Evolutionary conservation across 257 asterid species (phyloP), one percentile per base, ranked within the genome.

Genomic region (Salvia rosmarinus): DNA sequence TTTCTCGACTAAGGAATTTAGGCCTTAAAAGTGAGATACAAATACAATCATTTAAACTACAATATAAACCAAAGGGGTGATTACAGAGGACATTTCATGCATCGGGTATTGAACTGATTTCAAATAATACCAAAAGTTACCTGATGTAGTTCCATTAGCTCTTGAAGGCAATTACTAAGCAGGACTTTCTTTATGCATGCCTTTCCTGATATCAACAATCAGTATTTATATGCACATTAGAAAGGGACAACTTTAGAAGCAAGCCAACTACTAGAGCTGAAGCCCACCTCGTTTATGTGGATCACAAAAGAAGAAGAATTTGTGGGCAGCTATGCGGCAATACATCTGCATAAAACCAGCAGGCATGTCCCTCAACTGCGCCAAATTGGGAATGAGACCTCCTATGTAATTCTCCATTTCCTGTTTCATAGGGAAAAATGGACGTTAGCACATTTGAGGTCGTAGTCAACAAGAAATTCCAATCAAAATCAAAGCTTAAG

Each of bases 111-210:
- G 34, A 52, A 49, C 32, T 65, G 30, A 50, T 32, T 75, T 51
- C 54, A 42, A 17, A 39, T 40, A 77, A 34, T 64, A 70, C 28
- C 47, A 71, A 71, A 73, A 71, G 12, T 58, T 81, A 95, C 98
- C 98, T 91, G 98, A 88, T 95, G 99, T 55, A 95, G 86, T 80
- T 95, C 99, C 98, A 95, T 95, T 73, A 95, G 88, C 84, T 95
- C 98, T 84, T 91, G 99, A 68, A 95, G 97, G 78, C 99, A 91
- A 84, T 95, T 91, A 83, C 99, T 95, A 21, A 95, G 97, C 71
- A 95, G 86, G 52, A 95, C 90, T 82, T 91, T 95, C 86, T 95
- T 95, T 81, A 95, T 91, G 91, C 99, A 95, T 50, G 98, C 98
- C 85, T 91, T 95, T 71, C 98, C 99, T 95, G 91, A 81, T 51